Conservation (phyloP, 352 stramenopile species). For the Phytopythium oedochilum region DNA sequence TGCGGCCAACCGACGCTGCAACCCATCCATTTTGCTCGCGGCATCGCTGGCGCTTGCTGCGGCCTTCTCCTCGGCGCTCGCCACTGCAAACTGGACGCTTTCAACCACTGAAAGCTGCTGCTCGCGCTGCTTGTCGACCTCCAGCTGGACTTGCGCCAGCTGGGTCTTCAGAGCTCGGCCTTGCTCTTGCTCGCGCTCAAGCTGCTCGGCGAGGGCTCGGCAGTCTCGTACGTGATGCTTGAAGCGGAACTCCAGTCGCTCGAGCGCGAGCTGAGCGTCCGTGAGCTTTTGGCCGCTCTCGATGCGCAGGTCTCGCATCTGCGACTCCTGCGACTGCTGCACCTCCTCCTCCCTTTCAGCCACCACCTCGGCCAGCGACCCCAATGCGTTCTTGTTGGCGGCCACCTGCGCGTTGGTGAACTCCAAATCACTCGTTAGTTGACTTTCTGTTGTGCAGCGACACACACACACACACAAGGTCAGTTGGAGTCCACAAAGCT, state of each 20-base stretch:
- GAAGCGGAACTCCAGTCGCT: conserved; percentile 69
- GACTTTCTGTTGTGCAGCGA: conserved; percentile 23
- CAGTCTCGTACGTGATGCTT: conserved; percentile 54
- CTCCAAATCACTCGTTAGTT: conserved; percentile 46
- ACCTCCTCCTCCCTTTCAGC: conserved; percentile 39
- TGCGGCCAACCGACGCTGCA: conserved; percentile 41
- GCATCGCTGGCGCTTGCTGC: conserved; percentile 14
- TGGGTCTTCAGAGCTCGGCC: conserved; percentile 33
- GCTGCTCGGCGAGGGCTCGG: conserved; percentile 38
- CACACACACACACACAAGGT: too few relatives aligned
- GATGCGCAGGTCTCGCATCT: conserved; percentile 42
- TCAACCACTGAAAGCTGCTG: conserved; percentile 42
- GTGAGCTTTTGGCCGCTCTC: conserved; percentile 40
- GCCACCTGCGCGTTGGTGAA: conserved; percentile 35
- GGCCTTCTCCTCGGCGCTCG: conserved; percentile 22
- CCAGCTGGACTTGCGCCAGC: conserved; percentile 34
- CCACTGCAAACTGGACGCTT: conserved; percentile 31
- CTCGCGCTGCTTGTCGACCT: conserved; percentile 42
- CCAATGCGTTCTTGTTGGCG: conserved; percentile 41
- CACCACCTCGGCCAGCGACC: conserved; percentile 37
- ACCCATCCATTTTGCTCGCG: conserved; percentile 27
- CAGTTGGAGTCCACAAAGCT: too few relatives aligned
- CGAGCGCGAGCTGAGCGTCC: conserved; percentile 37
- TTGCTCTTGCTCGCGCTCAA: conserved; percentile 39
- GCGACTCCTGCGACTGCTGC: conserved; percentile 26